phyloP scores from a whole-genome alignment of 2,329 filamentous ascomycete genomes.

The Madurella fahalii region DNA sequence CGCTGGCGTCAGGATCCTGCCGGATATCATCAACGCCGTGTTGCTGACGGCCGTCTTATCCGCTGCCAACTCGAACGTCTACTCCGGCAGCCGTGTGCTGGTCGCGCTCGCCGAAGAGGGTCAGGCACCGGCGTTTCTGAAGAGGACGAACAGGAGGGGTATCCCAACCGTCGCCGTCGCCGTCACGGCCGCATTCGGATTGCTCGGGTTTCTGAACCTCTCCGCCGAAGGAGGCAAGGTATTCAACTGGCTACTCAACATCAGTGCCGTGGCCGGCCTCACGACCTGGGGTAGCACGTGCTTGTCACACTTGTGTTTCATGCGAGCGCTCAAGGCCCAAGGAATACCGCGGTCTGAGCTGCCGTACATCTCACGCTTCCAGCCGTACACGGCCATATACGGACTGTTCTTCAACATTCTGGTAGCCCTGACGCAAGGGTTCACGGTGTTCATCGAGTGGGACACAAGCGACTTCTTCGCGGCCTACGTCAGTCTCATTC shows the following conservation, averaged over 20 bases:
- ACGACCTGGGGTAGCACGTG: conserved; percentile 67
- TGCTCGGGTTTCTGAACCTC: conserved; percentile 65
- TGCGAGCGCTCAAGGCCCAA: conserved; percentile 54
- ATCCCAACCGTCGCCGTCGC: conserved; percentile 61
- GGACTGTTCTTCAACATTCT: conserved; percentile 62
- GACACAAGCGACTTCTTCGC: conserved; percentile 58
- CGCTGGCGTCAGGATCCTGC: conserved; percentile 61
- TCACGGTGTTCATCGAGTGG: conserved; percentile 64
- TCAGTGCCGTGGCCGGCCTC: conserved; percentile 64
- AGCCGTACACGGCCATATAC: conserved; percentile 63
- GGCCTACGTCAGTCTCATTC: conserved; percentile 59
- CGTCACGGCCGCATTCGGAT: conserved; percentile 53
- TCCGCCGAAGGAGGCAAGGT: conserved; percentile 54
- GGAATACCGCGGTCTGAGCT: conserved; percentile 54
- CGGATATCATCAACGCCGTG: conserved; percentile 71
- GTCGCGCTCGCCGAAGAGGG: conserved; percentile 62
- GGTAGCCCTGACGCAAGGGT: conserved; percentile 65
- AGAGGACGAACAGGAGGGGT: conserved; percentile 55
- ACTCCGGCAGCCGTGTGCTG: conserved; percentile 66
- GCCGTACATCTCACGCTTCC: conserved; percentile 57
- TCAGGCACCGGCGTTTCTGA: conserved; percentile 58
- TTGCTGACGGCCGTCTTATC: conserved; percentile 74
- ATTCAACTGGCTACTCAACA: conserved; percentile 71
- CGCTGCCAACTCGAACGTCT: conserved; percentile 73
- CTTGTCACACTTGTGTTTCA: conserved; percentile 61